Conservation (phyloP, 805 yeast genomes). For the Metschnikowia koreensis region DNA sequence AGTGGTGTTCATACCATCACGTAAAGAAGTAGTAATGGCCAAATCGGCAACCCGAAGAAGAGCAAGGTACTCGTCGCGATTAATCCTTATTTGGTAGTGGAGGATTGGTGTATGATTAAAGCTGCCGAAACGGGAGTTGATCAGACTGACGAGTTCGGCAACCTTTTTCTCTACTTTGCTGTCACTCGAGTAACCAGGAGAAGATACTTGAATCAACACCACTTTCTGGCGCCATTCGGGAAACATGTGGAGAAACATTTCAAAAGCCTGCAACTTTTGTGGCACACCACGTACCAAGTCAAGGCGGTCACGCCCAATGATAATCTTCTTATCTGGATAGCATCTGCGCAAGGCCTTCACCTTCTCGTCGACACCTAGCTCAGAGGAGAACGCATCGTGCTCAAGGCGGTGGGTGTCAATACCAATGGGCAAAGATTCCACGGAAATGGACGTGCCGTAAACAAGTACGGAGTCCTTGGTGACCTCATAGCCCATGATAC, state of each 20-base stretch:
- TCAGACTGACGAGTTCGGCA: conserved; percentile 73
- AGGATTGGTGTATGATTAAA: conserved; percentile 84
- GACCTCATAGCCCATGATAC: conserved; percentile 81
- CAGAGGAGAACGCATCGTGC: conserved; percentile 50
- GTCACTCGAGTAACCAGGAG: conserved; percentile 65
- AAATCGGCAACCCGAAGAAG: conserved; percentile 85
- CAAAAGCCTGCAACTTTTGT: conserved; percentile 90
- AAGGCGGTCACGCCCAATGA: conserved; percentile 91
- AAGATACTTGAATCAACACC: conserved; percentile 86
- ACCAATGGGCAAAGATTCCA: conserved; percentile 84
- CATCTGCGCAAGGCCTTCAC: conserved; percentile 61
- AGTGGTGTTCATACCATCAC: conserved; percentile 97
- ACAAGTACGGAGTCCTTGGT: conserved; percentile 56
- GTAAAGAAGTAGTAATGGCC: conserved; percentile 81
- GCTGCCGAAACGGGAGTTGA: conserved; percentile 82
- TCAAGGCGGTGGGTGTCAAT: conserved; percentile 73
- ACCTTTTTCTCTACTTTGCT: conserved; percentile 76
- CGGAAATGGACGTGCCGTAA: conserved; percentile 73
- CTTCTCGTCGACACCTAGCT: conserved; percentile 53
- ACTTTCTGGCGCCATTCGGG: conserved; percentile 91
- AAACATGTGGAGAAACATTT: conserved; percentile 79
- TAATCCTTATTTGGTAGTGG: conserved; percentile 88
- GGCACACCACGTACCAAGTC: conserved; percentile 91
- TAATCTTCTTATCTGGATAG: conserved; percentile 66
- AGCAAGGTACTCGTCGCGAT: conserved; percentile 85